Evolutionary conservation across 139 green algal genomes (phyloP), one percentile per base, ranked within the genome.

Genomic region (Chlorella sp.): DNA sequence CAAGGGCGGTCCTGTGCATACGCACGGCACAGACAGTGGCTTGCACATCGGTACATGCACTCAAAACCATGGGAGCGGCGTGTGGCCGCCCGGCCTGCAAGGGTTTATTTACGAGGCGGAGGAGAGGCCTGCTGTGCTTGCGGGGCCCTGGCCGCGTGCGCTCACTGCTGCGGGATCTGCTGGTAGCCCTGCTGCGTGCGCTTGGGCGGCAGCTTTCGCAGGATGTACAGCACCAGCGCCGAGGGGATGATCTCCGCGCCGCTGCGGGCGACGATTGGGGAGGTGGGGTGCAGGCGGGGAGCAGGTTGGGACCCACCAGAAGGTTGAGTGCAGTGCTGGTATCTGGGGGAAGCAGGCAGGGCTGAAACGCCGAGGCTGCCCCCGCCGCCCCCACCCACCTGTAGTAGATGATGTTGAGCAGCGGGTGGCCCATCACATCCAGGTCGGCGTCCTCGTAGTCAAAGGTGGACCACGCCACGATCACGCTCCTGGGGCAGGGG

Each of bases 361-460:
- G n/a, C n/a, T n/a, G n/a, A n/a, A n/a, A n/a, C n/a, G n/a, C n/a
- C n/a, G 14, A 38, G 64, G 28, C 64, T n/a, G 8, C 11, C 34
- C 14, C 14, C 34, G 2, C 67, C 8, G 14, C 67, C 34, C 1
- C 36, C 13, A 26, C 70, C 4, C 28, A 82, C 41, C 78, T 62
- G 92, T 98, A 99, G 88, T 98, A 98, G 48, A 96, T 70, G 11
- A 96, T 73, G 88, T 99, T 98, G 36, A 99, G 85, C 51, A 95
- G 70, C 5, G 94, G 94, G 84, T 96, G 92, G 3, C 80, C 78
- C 41, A 94, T 48, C 72, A 96, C 91, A 73, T 96, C 94, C 73
- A 95, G 74, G 74, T 81, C 88, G 11, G 92, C 89, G 34, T 90
- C 76, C 76, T 88, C 81, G 40, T 73, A 51, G 72, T 93, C 87